Base-by-base conservation (phyloP, 2,329 filamentous ascomycete species). In the Fusarium xyrophilum region DNA sequence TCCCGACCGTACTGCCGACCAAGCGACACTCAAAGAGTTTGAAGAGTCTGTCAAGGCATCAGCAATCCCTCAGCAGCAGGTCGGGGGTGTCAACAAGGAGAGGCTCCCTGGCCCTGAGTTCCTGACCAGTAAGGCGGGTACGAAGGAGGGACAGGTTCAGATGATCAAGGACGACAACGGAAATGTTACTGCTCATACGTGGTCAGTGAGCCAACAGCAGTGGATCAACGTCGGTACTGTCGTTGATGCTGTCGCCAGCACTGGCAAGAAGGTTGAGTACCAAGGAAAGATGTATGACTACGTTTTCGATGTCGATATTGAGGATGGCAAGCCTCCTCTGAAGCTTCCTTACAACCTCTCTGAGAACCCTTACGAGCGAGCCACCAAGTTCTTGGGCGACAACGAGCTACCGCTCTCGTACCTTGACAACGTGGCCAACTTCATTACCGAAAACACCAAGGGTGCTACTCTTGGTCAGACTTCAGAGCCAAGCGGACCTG, bases 221-320 rank as follows among this genome's bases (percentile, higher is more conserved):
- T 97, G 94, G 94, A 84, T 93, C 60, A 91, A 91, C 66, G 91
- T 98, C 12, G 96, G 96, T n/a, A 97, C 93, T 0, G 94, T 99
- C 1, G 96, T 98, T 14, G 93, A 97, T 72, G 88, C 93, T 6
- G 92, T 91, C 8, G 93, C 91, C 38, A 96, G 93, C 76, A 93
- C 89, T 69, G 92, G 93, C 14, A 88, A 88, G 61, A 93, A 94
- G 80, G 88, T 88, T 11, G 85, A 89, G 60, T 91, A 95, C 76
- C 84, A 92, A 3, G 95, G 95, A 33, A 88, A 97, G 76, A 92
- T 95, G 65, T 99, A 97, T 77, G 96, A 99, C 76, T 97, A 91
- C 74, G 94, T 99, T 12, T 98, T 98, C 71, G 94, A 97, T 75
- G 94, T 97, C 28, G 94, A 97, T 73, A 96, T 97, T 66, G 93